phyloP scores from a whole-genome alignment of 2,329 filamentous ascomycete genomes.

The Ilyonectria destructans region DNA sequence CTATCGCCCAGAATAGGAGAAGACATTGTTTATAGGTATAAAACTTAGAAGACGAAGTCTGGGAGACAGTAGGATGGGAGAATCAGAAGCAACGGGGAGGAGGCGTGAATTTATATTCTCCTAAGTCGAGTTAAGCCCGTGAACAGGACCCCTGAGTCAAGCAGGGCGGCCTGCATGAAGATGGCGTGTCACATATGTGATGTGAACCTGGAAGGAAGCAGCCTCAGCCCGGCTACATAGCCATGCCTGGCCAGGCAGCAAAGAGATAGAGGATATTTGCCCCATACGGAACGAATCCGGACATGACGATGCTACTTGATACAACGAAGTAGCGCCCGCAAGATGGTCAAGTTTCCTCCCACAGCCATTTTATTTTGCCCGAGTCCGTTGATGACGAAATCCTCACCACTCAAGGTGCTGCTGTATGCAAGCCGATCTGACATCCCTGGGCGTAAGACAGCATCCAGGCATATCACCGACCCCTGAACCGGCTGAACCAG shows the following conservation, averaged over 20 bases:
- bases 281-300: background rate
- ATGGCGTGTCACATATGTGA: background rate
- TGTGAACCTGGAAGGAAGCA: background rate
- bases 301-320: slow-evolving; percentile 4
- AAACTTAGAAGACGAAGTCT: background rate
- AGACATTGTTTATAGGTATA: slow-evolving; percentile 5
- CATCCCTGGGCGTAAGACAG: background rate
- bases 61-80: background rate
- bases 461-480: background rate
- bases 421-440: too few species aligned
- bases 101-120: background rate
- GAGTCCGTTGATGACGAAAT: background rate
- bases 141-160: background rate
- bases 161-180: background rate
- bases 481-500: background rate
- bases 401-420: background rate
- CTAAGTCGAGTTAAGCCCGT: background rate
- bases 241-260: background rate
- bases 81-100: background rate
- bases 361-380: background rate
- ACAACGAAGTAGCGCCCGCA: background rate
- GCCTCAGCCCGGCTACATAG: background rate
- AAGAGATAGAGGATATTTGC: background rate
- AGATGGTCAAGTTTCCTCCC: background rate
- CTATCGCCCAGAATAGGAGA: background rate